These are phyloP conservation scores for Parascedosporium putredinis DNA, from an alignment of 2,329 filamentous ascomycete species.

Conservation along the genomic window DNA sequence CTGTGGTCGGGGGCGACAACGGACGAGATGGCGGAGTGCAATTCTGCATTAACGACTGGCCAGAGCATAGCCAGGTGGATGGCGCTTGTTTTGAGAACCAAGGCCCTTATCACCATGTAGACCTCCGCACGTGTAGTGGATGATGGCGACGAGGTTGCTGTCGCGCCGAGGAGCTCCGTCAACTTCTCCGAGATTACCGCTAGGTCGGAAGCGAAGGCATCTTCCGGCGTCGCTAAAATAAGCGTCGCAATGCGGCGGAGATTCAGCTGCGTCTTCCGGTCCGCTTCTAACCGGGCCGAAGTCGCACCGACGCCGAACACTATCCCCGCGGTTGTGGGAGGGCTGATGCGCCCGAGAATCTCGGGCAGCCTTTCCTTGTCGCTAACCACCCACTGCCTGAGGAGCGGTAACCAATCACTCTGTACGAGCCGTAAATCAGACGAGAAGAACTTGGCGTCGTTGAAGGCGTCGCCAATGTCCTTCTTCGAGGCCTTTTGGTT, in stretches of 20 bases:
- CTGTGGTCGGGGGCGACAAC: conserved; percentile 58
- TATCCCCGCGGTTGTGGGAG: conserved; percentile 87
- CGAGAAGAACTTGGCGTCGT: conserved; percentile 78
- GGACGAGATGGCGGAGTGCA: conserved; percentile 70
- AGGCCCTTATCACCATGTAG: conserved; percentile 74
- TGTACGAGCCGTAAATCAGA: conserved; percentile 55
- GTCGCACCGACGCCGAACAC: conserved; percentile 98
- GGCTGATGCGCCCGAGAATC: conserved; percentile 63
- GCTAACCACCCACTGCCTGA: conserved; percentile 72
- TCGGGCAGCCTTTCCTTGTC: conserved; percentile 88
- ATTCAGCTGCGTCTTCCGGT: conserved; percentile 84
- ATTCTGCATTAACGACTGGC: conserved; percentile 80
- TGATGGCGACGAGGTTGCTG: conserved; percentile 80
- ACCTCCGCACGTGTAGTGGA: conserved; percentile 81
- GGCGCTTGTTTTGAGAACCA: conserved; percentile 68
- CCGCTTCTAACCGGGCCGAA: conserved; percentile 86
- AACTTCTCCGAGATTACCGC: conserved; percentile 68
- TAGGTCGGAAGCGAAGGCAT: conserved; percentile 72
- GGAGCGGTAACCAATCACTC: conserved; percentile 68
- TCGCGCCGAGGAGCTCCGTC: conserved; percentile 75
- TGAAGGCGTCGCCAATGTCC: conserved; percentile 84
- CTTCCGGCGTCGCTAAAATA: conserved; percentile 63
- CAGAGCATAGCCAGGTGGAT: conserved; percentile 76
- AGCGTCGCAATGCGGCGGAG: conserved; percentile 73
- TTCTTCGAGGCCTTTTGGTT: conserved; percentile 88